phyloP scores from a whole-genome alignment of 306 rosid genomes.

The Alnus rubra region DNA sequence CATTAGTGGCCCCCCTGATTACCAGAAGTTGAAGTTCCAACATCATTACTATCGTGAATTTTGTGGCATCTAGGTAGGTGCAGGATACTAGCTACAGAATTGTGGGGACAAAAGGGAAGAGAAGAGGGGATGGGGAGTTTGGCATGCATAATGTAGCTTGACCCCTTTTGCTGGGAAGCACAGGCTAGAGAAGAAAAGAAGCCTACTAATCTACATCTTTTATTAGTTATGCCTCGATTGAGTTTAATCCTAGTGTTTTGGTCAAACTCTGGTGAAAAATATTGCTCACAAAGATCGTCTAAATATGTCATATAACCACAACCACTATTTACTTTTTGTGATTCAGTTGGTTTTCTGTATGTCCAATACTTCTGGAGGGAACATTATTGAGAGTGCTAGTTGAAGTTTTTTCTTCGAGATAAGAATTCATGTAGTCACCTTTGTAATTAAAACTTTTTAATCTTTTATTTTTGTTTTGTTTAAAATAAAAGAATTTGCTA shows the following conservation, averaged over 20 bases:
- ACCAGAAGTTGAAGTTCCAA: neutral
- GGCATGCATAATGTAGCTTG: no score
- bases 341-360: neutral
- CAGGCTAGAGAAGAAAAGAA: no score
- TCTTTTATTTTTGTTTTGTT: neutral
- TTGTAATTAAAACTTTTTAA: neutral
- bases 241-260: neutral
- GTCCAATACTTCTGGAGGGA: neutral
- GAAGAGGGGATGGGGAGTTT: no score
- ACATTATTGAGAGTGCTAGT: neutral
- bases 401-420: neutral
- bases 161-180: no score
- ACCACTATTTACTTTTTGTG: neutral
- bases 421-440: neutral
- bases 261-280: neutral
- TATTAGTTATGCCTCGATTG: neutral
- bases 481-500: neutral
- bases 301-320: neutral
- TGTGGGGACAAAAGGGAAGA: no score
- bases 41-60: neutral
- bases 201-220: neutral
- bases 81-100: no score
- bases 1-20: neutral
- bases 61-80: no score
- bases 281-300: neutral